Evolutionary conservation across 164 flowering plant species (phyloP).

Genomic region (Berberis thunbergii): DNA sequence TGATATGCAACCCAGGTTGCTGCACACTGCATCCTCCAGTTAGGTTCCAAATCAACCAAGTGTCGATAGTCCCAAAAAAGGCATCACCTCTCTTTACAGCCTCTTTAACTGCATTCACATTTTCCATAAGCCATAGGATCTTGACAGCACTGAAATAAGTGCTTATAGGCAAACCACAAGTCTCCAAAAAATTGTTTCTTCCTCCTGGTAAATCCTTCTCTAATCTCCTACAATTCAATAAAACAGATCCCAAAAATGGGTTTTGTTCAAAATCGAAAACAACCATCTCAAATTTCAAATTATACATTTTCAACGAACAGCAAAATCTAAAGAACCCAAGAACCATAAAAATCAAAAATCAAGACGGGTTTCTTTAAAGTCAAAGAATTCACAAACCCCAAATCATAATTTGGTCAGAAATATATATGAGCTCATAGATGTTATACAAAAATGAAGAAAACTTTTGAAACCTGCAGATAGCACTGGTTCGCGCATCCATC

Average conservation of each 20-base stretch:
- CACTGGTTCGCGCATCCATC: slow-evolving; percentile 93
- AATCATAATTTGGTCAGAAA: background rate
- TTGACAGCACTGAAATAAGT: slow-evolving; percentile 93
- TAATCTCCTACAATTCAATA: slow-evolving; percentile 42
- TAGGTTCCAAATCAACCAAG: slow-evolving; percentile 91
- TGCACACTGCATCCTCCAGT: slow-evolving; percentile 52
- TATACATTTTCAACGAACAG: background rate
- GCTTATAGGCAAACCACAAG: slow-evolving; percentile 89
- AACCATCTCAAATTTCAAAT: background rate
- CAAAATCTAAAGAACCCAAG: background rate
- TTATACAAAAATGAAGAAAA: too few relatives aligned
- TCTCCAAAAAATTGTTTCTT: slow-evolving; percentile 60
- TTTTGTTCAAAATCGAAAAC: background rate
- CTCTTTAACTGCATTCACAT: slow-evolving; percentile 53
- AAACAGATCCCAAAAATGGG: background rate
- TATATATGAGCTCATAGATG: background rate
- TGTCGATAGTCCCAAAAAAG: slow-evolving; percentile 84
- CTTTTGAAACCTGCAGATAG: slow-evolving; percentile 66
- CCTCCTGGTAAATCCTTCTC: slow-evolving; percentile 83
- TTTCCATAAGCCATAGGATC: slow-evolving; percentile 78
- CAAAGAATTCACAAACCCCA: background rate
- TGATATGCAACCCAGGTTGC: slow-evolving; percentile 56
- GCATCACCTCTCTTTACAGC: slow-evolving; percentile 68
- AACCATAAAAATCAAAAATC: too few relatives aligned
- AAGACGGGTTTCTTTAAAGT: too few relatives aligned